Percentiles rank a stretch among this genome's conserved stretches.
Conservation (phyloP, 2,329 filamentous ascomycete species). For the Phialophora chinensis region DNA sequence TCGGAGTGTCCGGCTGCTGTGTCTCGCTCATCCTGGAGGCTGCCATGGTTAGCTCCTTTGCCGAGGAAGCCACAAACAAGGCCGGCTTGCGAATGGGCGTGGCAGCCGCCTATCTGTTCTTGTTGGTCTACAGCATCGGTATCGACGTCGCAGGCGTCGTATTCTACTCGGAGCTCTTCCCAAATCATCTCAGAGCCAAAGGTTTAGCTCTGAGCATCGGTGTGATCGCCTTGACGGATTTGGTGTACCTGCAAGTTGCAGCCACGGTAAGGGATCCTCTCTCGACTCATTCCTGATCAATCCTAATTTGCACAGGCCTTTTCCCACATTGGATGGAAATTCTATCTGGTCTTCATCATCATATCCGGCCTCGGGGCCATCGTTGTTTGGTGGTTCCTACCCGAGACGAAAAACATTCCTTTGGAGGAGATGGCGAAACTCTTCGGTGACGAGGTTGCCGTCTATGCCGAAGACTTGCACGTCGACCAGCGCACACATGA, state of each 20-base stretch:
- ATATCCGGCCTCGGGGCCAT: slow-evolving; percentile 17
- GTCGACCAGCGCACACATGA: slow-evolving; percentile 27
- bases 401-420: slow-evolving; percentile 45
- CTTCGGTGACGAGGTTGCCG: slow-evolving; percentile 37
- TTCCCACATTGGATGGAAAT: slow-evolving; percentile 44
- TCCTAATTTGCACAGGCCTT: slow-evolving; percentile 37
- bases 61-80: slow-evolving; percentile 38
- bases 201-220: slow-evolving; percentile 26
- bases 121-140: slow-evolving; percentile 49
- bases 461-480: slow-evolving; percentile 27
- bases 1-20: slow-evolving; percentile 36
- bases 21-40: slow-evolving; percentile 32
- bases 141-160: slow-evolving; percentile 32
- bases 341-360: slow-evolving; percentile 42
- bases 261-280: slow-evolving; percentile 24
- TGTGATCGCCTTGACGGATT: slow-evolving; percentile 26
- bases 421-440: slow-evolving; percentile 48
- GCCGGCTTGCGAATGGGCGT: slow-evolving; percentile 45
- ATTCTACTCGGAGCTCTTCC: slow-evolving; percentile 33
- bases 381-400: slow-evolving; percentile 24
- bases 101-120: slow-evolving; percentile 50
- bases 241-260: slow-evolving; percentile 27
- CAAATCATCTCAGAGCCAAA: slow-evolving; percentile 31
- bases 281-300: too few relatives aligned
- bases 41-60: slow-evolving; percentile 44